Percentiles rank a stretch among this genome's conserved stretches.
Evolutionary conservation across 345 rosid species (phyloP).

Genomic region (Linum trigynum): DNA sequence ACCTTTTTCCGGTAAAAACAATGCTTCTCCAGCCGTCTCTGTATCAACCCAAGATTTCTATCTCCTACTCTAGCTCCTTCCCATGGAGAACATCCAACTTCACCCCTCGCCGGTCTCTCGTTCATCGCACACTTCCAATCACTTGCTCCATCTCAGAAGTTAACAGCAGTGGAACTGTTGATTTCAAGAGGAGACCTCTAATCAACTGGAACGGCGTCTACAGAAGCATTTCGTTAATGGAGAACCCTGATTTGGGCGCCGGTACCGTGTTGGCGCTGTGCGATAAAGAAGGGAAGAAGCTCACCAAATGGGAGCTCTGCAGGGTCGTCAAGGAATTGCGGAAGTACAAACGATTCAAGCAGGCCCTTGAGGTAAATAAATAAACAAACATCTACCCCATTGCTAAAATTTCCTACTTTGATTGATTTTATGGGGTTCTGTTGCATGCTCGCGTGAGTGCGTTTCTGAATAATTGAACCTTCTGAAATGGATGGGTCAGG

Average conservation of each 20-base stretch:
- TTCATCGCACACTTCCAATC: conserved; percentile 15
- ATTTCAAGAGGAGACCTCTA: conserved; percentile 62
- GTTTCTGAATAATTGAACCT: not conserved
- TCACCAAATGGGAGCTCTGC: conserved; percentile 81
- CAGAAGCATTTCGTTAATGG: conserved; percentile 65
- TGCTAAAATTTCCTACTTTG: not conserved
- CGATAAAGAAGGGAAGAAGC: conserved; percentile 59
- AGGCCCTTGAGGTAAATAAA: conserved; percentile 66
- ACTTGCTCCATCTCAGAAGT: conserved; percentile 56
- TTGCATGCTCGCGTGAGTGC: conserved; percentile 23
- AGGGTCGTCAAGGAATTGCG: conserved; percentile 85
- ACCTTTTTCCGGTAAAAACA: not conserved
- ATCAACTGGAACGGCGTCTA: conserved; percentile 70
- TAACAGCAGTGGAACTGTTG: conserved; percentile 65
- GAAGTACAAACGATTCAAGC: conserved; percentile 58
- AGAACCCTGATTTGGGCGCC: conserved; percentile 64
- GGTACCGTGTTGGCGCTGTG: conserved; percentile 59
- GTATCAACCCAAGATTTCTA: conserved; percentile 27
- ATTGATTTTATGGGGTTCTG: not conserved
- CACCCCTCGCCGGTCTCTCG: conserved; percentile 13
- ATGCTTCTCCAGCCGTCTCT: conserved; percentile 56
- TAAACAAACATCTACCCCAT: not conserved
- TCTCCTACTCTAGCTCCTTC: conserved; percentile 29
- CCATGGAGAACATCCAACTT: conserved; percentile 20
- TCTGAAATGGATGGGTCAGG: conserved; percentile 25